phyloP scores from a whole-genome alignment of 306 rosid species.

The Leucaena leucocephala region DNA sequence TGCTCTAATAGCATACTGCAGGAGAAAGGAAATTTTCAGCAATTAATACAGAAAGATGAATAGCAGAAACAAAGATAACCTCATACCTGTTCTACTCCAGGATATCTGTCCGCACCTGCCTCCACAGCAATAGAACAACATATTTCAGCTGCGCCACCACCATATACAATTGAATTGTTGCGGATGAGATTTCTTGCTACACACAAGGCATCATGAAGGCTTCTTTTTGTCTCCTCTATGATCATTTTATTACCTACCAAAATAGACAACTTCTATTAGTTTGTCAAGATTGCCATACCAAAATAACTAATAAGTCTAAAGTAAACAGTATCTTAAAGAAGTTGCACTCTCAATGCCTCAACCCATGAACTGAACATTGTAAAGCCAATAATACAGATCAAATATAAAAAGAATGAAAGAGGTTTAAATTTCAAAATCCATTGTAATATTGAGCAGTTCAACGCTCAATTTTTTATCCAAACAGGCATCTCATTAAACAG shows the following conservation, averaged over 20 bases:
- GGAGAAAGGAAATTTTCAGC: conserved; percentile 10
- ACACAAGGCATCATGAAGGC: conserved; percentile 91
- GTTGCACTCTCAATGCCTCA: background rate
- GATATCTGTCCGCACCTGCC: conserved; percentile 88
- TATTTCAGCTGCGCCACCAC: conserved; percentile 98
- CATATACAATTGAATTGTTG: conserved; percentile 94
- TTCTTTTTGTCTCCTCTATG: conserved; percentile 97
- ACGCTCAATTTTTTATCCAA: background rate
- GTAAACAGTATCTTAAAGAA: background rate
- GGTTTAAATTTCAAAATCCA: background rate
- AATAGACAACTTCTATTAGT: conserved; percentile 36
- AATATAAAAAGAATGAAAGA: background rate
- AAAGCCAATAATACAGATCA: conserved; percentile 1
- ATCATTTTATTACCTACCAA: conserved; percentile 93
- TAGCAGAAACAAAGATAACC: background rate
- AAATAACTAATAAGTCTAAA: background rate
- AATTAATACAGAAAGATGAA: conserved; percentile 2
- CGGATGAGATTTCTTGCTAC: conserved; percentile 98
- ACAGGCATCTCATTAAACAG: background rate
- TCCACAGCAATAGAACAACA: conserved; percentile 87
- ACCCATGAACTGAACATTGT: background rate
- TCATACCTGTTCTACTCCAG: conserved; percentile 94
- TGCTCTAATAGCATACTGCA: conserved; percentile 96
- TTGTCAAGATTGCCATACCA: conserved; percentile 9
- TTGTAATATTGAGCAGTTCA: background rate